Evolutionary conservation across 2,329 filamentous ascomycete species (phyloP), one percentile per base, ranked within the genome.

Genomic region (Colletotrichum sp.): DNA sequence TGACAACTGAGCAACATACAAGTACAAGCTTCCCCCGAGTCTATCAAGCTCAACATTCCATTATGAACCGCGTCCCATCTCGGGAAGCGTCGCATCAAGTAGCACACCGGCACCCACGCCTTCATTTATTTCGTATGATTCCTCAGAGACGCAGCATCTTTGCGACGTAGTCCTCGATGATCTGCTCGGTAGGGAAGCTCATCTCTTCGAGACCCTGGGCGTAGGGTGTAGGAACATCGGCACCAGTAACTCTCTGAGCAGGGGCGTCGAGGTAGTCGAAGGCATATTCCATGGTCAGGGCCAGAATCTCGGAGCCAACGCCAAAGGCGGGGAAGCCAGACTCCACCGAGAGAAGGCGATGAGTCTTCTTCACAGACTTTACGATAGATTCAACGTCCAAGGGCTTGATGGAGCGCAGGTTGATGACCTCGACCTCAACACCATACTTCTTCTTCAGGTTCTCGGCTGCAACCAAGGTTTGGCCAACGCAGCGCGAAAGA

Each of bases 351-450:
- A 99, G 91, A 78, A 99, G 92, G 83, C 94, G 95, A 85, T 95
- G 94, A 21, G 97, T 99, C 94, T 99, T 99, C 95, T 99, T 99
- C 85, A 99, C 93, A 15, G 96, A 98, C 86, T 98, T 96, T 87
- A 99, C 90, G 82, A 99, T 99, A 80, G 95, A 91, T 87, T 99
- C 96, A 76, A 99, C 91, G 83, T 99, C 97, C 80, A 99, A 92
- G 59, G 97, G 97, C 91, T 99, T 99, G 88, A 99, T 89, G 80
- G 96, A 98, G 82, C 97, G 96, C 83, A 99, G 93, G 91, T 99
- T 99, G 91, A 99, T 94, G 79, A 99, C 97, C 89, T 99, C 97
- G 71, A 92, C 94, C 81, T 99, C 96, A 76, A 99, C 93, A 78
- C 97, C 97, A 87, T 99, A 98, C 85, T 98, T 98, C 89, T 95